Evolutionary conservation across 345 rosid genomes (phyloP), one percentile per base, ranked within the genome.

Genomic region (Aquilaria yunnanensis): DNA sequence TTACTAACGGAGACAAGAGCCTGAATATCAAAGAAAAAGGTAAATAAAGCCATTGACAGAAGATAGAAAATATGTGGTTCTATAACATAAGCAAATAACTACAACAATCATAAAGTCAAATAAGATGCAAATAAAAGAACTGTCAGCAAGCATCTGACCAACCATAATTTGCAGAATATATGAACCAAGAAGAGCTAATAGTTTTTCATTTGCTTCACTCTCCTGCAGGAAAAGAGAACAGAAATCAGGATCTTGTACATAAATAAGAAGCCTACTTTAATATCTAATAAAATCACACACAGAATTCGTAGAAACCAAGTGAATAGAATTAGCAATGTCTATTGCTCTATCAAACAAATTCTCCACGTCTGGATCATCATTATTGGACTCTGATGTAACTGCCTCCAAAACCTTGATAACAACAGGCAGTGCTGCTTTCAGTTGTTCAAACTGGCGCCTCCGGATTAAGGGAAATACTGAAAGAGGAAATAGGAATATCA

Each of bases 401-500:
- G 50, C 78, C 76, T 79, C 78, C 64, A 88, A 67, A 55, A 81
- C 88, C 58, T 75, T 78, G 49, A 93, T 57, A 66, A 86, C 69
- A 54, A 88, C 69, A 45, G 88, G 94, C 67, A 85, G 63, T 53
- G 86, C 89, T 45, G 73, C 91, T 73, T 81, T 90, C 50, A 83
- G 67, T 71, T 90, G 97, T 77, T 90, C 83, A 67, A 80, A 83
- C 57, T 88, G 96, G 54, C 82, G 93, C 82, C 89, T 88, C 73
- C 63, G 72, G 68, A 82, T 71, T 65, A 67, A 81, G 65, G 50
- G 74, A 54, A 90, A 76, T 29, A 85, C 99, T 94, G 92, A 54
- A 65, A 72, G 65, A 53, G 63, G 56, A 72, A 62, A 50, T 37
- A 37, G 43, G 43, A 37, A 37, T 37, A 68, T 14, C 45, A 52